Base-by-base conservation (phyloP, 177 flowering plant genomes). In the Telopea speciosissima region DNA sequence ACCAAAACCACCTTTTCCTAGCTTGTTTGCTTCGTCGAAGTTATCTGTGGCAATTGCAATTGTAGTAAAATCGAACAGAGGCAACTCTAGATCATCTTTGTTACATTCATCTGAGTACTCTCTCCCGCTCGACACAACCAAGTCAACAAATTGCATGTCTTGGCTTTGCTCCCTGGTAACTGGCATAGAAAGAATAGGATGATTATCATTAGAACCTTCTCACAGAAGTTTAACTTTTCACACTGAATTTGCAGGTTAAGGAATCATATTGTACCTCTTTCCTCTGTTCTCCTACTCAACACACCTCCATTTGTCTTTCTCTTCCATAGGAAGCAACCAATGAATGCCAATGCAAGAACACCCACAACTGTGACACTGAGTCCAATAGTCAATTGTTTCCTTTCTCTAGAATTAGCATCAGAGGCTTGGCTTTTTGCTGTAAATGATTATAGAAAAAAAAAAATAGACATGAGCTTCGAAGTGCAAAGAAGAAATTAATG, bases 1-100 rank as follows among this genome's bases (percentile, higher is more conserved):
- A 2, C 85, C 87, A 70, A 71, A 85, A 45, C 88, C 88, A 58
- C 88, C 88, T 28, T 79, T 73, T 54, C 86, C 88, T 49, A 85
- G 67, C 74, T 74, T 80, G 21, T 83, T 78, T 8, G 26, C 8
- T 0, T 3, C 13, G 0, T 81, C 82, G 62, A 85, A 85, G 62
- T 79, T 72, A 25, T 75, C 23, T 0, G 88, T 85, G 1, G 84
- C 83, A 59, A 21, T 28, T 17, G 67, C 66, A 0, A 83, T 69
- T 1, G 76, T 69, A 9, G 24, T 31, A 16, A 80, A 71, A 36
- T 81, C 76, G 21, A 80, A 79, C 13, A 79, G 0, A 8, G 79
- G 84, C 13, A 80, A 69, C n/a, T 80, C 83, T 21, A 75, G 54
- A 24, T 82, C 79, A n/a, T 72, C 70, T 45, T 65, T 63, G 33